Base-by-base conservation (phyloP, 148 eudicot species). In the Rhododendron griersonianum region DNA sequence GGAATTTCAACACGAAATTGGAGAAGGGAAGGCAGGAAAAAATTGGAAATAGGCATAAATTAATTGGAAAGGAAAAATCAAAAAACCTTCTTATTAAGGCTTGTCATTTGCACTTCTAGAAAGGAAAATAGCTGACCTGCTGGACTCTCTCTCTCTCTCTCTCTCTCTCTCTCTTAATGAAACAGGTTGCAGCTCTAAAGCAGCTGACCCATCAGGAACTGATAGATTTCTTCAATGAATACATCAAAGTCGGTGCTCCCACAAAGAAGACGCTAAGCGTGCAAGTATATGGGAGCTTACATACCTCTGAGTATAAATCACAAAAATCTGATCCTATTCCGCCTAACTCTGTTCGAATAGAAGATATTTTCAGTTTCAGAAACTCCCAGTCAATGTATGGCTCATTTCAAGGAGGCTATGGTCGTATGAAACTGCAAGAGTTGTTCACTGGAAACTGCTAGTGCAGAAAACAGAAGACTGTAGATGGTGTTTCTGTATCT, bases 351-450 rank as follows among this genome's bases (percentile, higher is more conserved):
- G 89, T 93, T 83, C 91, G 82, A 74, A 92, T 97, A 33, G 98
- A 94, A 28, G 98, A 97, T 81, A 91, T 97, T 15, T 94, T 90
- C 82, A 89, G 86, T 79, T 97, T 97, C 88, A 93, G 93, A 86
- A 92, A 95, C 89, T 91, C 98, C 25, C 95, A 92, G 69, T 95
- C 96, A 19, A 95, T 97, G 15, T 97, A 91, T 87, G 94, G 96
- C 67, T 96, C 99, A 4, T 93, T 95, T 28, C 94, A 88, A 91
- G 98, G 98, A 82, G 95, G 93, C 55, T 87, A 88, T 82, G 92
- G 87, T 84, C 95, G 88, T 14, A 88, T 92, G 89, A 97, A 93
- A 86, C 75, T 95, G 71, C 95, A 82, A 93, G 81, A 84, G 75
- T 69, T 59, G 61, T 10, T 63, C 75, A 15, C 76, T 0, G n/a